phyloP scores from a whole-genome alignment of 73 alveolate species.

The Paramecium caudatum region DNA sequence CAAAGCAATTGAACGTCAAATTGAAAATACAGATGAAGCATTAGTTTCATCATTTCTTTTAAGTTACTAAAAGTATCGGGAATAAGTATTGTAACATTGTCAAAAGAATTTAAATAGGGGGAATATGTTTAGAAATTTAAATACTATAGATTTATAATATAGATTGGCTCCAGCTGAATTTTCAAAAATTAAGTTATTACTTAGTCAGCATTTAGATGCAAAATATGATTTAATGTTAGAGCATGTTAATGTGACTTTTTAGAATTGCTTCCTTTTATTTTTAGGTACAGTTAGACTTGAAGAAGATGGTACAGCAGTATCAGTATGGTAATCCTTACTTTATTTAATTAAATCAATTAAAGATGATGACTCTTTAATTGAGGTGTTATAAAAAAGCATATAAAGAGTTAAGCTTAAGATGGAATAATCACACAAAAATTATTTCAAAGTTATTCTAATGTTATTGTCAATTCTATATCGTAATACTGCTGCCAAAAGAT shows the following conservation, averaged over 20 bases:
- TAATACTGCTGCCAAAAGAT: slow-evolving; percentile 45
- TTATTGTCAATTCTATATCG: slow-evolving; percentile 37
- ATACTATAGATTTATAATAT: slow-evolving; percentile 1
- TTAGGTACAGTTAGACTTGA: slow-evolving; percentile 10
- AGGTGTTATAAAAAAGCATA: slow-evolving; percentile 7
- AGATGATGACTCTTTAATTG: background rate
- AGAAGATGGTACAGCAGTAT: background rate
- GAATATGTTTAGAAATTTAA: background rate
- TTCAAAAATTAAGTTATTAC: background rate
- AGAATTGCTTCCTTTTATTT: slow-evolving; percentile 23
- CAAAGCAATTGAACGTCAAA: slow-evolving; percentile 25
- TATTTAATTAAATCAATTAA: slow-evolving; percentile 3
- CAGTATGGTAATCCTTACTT: slow-evolving; percentile 45
- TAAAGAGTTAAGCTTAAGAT: slow-evolving; percentile 40
- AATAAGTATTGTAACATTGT: background rate
- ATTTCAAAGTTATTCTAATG: slow-evolving; percentile 19
- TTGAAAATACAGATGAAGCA: slow-evolving; percentile 53
- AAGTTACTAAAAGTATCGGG: slow-evolving; percentile 39
- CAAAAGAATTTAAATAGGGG: slow-evolving; percentile 7
- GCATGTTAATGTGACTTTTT: background rate
- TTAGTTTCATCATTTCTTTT: background rate
- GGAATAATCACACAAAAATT: slow-evolving; percentile 27
- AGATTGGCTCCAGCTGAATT: slow-evolving; percentile 37
- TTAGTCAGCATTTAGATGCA: slow-evolving; percentile 7
- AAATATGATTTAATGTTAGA: slow-evolving; percentile 42